These are phyloP conservation scores for Beauveria rudraprayagi DNA, from an alignment of 2,329 filamentous ascomycete genomes.

Conservation along the genomic window DNA sequence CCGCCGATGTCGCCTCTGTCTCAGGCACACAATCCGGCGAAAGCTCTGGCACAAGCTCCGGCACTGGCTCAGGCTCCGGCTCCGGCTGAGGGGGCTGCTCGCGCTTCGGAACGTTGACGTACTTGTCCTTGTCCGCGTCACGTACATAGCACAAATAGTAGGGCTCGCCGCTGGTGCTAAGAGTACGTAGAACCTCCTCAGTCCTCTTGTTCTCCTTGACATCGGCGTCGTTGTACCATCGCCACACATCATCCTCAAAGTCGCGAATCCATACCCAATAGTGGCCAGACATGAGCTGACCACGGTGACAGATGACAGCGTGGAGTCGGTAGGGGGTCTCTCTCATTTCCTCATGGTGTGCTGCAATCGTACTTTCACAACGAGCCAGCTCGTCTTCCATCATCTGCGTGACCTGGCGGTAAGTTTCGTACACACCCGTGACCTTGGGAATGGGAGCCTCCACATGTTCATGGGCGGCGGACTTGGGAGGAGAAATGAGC, in stretches of 20 bases:
- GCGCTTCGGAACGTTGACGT: conserved; percentile 39
- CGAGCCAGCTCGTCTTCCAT: conserved; percentile 32
- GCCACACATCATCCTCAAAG: conserved; percentile 74
- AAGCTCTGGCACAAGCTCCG: neutral
- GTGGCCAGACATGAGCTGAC: conserved; percentile 66
- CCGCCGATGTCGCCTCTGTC: neutral
- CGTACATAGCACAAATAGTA: conserved; percentile 80
- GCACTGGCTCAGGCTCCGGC: conserved; percentile 4
- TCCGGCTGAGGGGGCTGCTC: neutral
- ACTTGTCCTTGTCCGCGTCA: conserved; percentile 51
- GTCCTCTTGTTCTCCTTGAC: conserved; percentile 63
- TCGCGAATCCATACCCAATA: conserved; percentile 98
- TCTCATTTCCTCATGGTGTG: conserved; percentile 42
- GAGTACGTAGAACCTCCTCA: conserved; percentile 59
- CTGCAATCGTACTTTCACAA: conserved; percentile 20
- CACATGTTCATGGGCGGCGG: neutral
- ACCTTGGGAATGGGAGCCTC: conserved; percentile 10
- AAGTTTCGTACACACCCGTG: conserved; percentile 15
- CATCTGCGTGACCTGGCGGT: conserved; percentile 33
- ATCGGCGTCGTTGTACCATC: conserved; percentile 84
- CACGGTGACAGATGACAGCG: conserved; percentile 86
- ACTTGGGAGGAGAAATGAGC: conserved; percentile 17
- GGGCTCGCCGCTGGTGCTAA: conserved; percentile 64
- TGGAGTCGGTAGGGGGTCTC: conserved; percentile 73
- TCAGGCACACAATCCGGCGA: neutral